These are phyloP conservation scores for Saccharomycopsis oosterbeekiorum DNA, from an alignment of 805 yeast species.

Conservation along the genomic window DNA sequence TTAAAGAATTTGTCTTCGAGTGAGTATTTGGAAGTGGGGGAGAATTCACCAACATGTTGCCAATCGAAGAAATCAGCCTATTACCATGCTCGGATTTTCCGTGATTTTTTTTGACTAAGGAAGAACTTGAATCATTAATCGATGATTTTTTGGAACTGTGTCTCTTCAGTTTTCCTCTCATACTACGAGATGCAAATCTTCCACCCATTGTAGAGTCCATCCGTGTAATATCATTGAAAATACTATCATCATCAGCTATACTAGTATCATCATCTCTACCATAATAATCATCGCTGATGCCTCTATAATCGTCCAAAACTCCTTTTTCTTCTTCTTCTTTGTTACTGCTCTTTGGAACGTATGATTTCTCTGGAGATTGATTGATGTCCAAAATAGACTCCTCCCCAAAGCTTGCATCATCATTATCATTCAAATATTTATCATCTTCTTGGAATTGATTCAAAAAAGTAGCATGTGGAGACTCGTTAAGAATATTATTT, in stretches of 20 bases:
- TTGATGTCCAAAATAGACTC: constrained; percentile 1
- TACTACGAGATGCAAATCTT: not conserved
- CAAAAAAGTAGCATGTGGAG: not conserved
- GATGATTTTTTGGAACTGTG: not conserved
- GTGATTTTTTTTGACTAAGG: not conserved
- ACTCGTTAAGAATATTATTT: not conserved
- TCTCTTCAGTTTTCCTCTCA: not conserved
- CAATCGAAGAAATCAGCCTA: not conserved
- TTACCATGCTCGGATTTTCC: not conserved
- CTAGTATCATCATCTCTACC: not conserved
- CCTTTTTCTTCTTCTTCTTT: not conserved
- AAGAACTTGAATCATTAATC: not conserved
- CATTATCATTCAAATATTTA: not conserved
- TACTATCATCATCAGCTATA: not conserved
- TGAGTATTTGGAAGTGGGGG: not conserved
- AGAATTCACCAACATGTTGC: not conserved
- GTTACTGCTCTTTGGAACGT: not conserved
- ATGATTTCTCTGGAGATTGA: not conserved
- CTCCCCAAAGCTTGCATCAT: not conserved
- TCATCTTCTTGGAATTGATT: not conserved
- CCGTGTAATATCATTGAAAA: not conserved
- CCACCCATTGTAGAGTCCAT: not conserved
- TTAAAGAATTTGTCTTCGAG: not conserved
- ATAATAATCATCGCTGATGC: not conserved
- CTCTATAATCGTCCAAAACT: not conserved